Evolutionary conservation across 2,329 filamentous ascomycete genomes (phyloP).

Genomic region (Colletotrichum lentis): DNA sequence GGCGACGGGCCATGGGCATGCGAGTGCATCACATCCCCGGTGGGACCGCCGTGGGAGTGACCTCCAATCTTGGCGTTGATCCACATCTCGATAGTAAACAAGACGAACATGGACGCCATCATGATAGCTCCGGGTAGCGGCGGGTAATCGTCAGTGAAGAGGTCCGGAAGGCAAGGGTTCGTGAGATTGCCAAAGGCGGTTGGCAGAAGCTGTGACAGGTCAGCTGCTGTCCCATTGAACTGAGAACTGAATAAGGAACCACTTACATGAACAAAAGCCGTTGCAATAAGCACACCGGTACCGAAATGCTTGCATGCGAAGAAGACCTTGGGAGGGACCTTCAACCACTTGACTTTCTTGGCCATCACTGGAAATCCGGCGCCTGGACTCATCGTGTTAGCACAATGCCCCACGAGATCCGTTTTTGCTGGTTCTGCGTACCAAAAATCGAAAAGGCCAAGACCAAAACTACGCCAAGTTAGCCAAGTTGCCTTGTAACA

Average conservation of each 20-base stretch:
- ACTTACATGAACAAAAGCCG: conserved; percentile 74
- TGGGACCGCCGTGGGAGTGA: conserved; percentile 66
- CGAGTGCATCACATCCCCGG: conserved; percentile 46
- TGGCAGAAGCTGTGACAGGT: conserved; percentile 57
- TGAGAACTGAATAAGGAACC: fast-evolving
- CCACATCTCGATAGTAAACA: conserved; percentile 71
- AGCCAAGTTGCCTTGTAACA: conserved; percentile 18
- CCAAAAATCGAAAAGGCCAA: conserved; percentile 52
- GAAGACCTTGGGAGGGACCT: conserved; percentile 64
- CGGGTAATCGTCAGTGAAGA: conserved; percentile 68
- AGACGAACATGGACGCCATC: conserved; percentile 67
- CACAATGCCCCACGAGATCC: conserved; percentile 4
- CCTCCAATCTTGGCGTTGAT: conserved; percentile 67
- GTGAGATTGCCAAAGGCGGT: conserved; percentile 64
- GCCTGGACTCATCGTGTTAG: conserved; percentile 44
- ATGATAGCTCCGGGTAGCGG: conserved; percentile 71
- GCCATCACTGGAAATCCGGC: conserved; percentile 62
- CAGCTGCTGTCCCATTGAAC: background rate
- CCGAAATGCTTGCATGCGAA: conserved; percentile 73
- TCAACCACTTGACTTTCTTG: conserved; percentile 66
- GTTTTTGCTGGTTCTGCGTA: conserved; percentile 37
- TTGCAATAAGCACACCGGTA: conserved; percentile 76
- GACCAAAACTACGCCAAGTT: conserved; percentile 49
- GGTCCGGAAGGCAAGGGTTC: conserved; percentile 64
- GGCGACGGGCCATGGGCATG: conserved; percentile 19